phyloP scores from a whole-genome alignment of 1,139 yeast genomes.

The Saccharomyces hybrid region DNA sequence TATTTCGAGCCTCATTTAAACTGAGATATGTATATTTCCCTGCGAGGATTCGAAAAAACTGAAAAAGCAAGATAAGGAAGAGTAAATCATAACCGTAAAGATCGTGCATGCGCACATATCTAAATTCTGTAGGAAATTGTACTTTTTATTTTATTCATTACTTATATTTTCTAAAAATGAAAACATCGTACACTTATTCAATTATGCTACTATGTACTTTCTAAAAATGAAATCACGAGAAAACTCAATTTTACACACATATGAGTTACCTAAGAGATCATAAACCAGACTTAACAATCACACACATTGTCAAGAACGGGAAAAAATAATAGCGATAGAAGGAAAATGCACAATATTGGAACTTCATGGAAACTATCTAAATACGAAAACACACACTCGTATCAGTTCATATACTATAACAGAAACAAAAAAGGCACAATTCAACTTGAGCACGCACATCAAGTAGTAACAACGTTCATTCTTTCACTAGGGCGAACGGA shows the following conservation, averaged over 20 bases:
- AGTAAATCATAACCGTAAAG: neutral
- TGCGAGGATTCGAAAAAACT: neutral
- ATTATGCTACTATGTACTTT: neutral
- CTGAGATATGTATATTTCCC: neutral
- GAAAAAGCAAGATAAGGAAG: neutral
- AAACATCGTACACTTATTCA: neutral
- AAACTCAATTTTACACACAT: slow-evolving; percentile 1
- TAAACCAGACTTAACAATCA: neutral
- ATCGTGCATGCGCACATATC: neutral
- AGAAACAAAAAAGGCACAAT: neutral
- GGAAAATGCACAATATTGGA: neutral
- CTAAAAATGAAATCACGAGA: neutral
- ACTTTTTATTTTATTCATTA: neutral
- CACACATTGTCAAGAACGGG: slow-evolving; percentile 1
- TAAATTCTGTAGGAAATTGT: too few relatives aligned
- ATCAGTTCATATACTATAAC: neutral
- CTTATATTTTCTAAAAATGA: neutral
- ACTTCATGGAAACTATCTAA: neutral
- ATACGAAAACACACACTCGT: neutral
- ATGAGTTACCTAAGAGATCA: neutral
- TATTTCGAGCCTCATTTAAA: neutral
- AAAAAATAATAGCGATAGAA: neutral
- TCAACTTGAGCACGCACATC: slow-evolving; percentile 4
- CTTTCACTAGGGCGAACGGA: neutral
- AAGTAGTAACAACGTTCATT: slow-evolving; percentile 1